Evolutionary conservation across 2,329 filamentous ascomycete species (phyloP), one percentile per base, ranked within the genome.

Genomic region (Paramyrothecium roridum): DNA sequence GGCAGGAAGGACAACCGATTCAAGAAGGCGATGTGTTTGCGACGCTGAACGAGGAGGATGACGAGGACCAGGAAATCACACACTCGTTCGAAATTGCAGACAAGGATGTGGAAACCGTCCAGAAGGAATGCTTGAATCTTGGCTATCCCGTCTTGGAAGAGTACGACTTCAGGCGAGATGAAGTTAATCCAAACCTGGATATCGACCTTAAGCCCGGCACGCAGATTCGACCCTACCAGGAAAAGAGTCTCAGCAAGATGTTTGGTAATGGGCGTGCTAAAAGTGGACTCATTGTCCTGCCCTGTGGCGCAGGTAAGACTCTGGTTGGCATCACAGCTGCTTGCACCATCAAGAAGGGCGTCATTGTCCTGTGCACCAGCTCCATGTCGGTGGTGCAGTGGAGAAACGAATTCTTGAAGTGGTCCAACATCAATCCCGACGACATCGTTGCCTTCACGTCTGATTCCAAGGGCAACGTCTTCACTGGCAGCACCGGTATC

Each of bases 371-470:
- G 20, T 96, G 92, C 75, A 99, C 95, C 2, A 96, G 91, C 68
- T 93, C 91, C 53, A 99, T 99, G 93, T 97, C 92, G 8, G 95
- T 96, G 7, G 89, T 96, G 20, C 95, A 99, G 71, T 99, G 95
- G 95, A 83, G 92, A 57, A 88, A 95, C 57, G 95, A 99, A 68
- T 99, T 99, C 68, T 77, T 98, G 60, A 96, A 97, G 65, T 99
- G 95, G 95, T 97, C 93, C 53, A 98, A 98, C 67, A 96, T 85
- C 66, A 89, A 93, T 63, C 91, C 93, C 0, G 88, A 93, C 62
- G 92, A 97, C 67, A 93, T 99, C 66, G 91, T 93, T 30, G 87
- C 96, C 54, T 99, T 99, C 72, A 97, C 95, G 0, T 93, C 93
- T 0, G 92, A 96, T 62, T 91, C 91, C 70, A 99, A 99, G 73